Evolutionary conservation across 208 protist genomes (phyloP), one percentile per base, ranked within the genome.

Genomic region (Acanthamoeba lenticulata): DNA sequence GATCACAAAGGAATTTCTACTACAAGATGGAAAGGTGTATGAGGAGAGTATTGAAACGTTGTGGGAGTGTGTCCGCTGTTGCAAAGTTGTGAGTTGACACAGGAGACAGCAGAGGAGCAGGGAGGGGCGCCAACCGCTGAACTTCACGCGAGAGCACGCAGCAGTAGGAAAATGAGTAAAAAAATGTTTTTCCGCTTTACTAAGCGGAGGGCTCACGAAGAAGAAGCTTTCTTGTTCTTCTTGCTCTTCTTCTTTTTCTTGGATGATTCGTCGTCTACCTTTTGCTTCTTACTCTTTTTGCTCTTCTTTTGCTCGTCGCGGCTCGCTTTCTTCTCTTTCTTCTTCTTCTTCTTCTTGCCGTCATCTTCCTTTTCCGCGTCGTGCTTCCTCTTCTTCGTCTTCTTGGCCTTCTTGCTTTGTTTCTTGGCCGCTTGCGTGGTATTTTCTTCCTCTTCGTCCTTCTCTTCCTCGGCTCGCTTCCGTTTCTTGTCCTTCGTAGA

Each of bases 281-380:
- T 32, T 69, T 89, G 34, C 47, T 89, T 89, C 49, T 42, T 89
- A 17, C 32, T 62, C 47, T 65, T 89, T 19, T 29, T 89, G 24
- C 21, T 89, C 79, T 52, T 62, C 32, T 89, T 52, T 15, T 89
- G 55, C 45, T 52, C 19, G 3, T 86, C 21, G 15, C 27, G 9
- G 11, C 27, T 77, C 34, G 24, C 15, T n/a, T 86, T 86, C 77
- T 86, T 55, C 6, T 86, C 19, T 7, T 38, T 86, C 42, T 86
- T 86, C 3, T 40, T 65, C 57, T 91, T 65, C 2, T 44, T 21
- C 55, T 60, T 60, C 29, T 86, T 60, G 77, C 42, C 19, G 27
- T 60, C 34, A 38, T 49, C n/a, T 19, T 5, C 27, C 6, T 34
- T 52, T 5, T 55, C 27, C 24, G 9, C 42, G 15, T 85, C 42